A percentile compares a stretch with the other conserved stretches of the same genome.
These are phyloP conservation scores for Fraxinus platypoda DNA, from an alignment of 305 asterid species.

Conservation along the genomic window DNA sequence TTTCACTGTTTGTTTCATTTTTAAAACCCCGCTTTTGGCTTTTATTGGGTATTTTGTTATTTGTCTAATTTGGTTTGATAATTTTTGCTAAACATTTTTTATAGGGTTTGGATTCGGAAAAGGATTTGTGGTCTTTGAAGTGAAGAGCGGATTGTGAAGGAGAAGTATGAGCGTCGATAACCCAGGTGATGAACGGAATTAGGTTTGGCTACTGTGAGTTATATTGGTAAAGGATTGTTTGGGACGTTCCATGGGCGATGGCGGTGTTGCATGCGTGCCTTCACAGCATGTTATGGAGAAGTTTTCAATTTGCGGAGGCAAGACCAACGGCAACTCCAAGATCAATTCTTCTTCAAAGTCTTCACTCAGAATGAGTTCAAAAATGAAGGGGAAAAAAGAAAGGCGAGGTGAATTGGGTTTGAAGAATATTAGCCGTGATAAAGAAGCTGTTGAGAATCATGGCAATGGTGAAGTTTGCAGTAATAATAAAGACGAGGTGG, in stretches of 20 bases:
- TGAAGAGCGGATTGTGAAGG: constrained; percentile 29
- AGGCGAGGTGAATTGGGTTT: constrained; percentile 40
- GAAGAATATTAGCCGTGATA: constrained; percentile 37
- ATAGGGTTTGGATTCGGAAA: constrained; percentile 37
- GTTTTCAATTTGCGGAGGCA: constrained; percentile 71
- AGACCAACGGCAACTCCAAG: constrained; percentile 55
- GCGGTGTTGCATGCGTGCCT: constrained; percentile 99
- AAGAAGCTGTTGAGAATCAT: constrained; percentile 48
- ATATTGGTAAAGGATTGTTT: constrained; percentile 20
- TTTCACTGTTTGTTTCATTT: neutral
- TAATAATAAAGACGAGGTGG: constrained; percentile 72
- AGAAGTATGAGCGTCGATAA: constrained; percentile 84
- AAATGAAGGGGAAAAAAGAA: constrained; percentile 58
- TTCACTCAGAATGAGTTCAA: constrained; percentile 47
- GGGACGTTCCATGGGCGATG: constrained; percentile 99
- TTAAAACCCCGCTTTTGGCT: constrained; percentile 27
- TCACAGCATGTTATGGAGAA: constrained; percentile 88
- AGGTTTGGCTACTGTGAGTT: constrained; percentile 43
- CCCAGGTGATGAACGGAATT: constrained; percentile 73
- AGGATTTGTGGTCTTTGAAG: constrained; percentile 31
- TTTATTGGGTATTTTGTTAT: neutral
- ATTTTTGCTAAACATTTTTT: constrained; percentile 22
- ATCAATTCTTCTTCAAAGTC: constrained; percentile 48
- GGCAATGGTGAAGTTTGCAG: constrained; percentile 35
- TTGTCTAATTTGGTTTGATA: constrained; percentile 19